Evolutionary conservation across 2,329 filamentous ascomycete species (phyloP).

Genomic region (Hypoxylon sp.): DNA sequence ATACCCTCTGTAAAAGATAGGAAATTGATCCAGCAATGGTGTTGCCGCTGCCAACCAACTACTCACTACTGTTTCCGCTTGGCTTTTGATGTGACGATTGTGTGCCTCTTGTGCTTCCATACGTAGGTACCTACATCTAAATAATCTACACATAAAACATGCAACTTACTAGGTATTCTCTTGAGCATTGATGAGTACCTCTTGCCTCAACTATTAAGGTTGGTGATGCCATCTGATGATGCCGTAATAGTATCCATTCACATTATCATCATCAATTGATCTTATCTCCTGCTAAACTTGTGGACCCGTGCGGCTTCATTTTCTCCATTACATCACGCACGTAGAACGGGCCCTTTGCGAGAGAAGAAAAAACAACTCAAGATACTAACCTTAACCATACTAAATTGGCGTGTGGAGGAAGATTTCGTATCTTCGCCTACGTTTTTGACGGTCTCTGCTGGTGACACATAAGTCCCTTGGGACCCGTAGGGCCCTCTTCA

Average conservation of each 20-base stretch:
- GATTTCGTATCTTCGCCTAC: conserved; percentile 2
- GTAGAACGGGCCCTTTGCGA: not conserved
- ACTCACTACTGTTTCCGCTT: conserved; percentile 1
- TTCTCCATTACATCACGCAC: conserved; percentile 9
- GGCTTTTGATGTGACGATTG: conserved; percentile 6
- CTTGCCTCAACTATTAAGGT: not conserved
- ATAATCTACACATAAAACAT: not conserved
- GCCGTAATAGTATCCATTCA: conserved; percentile 4
- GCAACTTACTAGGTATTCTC: not conserved
- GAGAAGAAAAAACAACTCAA: not conserved
- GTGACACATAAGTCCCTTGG: conserved; percentile 12
- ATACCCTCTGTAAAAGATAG: conserved; percentile 51
- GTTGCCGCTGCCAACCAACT: conserved; percentile 47
- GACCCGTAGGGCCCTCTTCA: conserved; percentile 5
- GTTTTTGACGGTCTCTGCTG: conserved; percentile 2
- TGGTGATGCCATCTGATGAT: conserved; percentile 1
- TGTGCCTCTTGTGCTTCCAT: not conserved
- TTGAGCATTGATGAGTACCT: not conserved
- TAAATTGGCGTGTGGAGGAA: not conserved
- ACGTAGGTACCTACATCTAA: not conserved
- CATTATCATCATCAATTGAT: conserved; percentile 2
- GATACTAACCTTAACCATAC: conserved; percentile 8
- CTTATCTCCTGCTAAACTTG: conserved; percentile 1
- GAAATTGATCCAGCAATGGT: conserved; percentile 46
- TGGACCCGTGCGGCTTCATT: conserved; percentile 3